phyloP scores from a whole-genome alignment of 192 early-diverging fungal genomes.

The Coemansia sp. region DNA sequence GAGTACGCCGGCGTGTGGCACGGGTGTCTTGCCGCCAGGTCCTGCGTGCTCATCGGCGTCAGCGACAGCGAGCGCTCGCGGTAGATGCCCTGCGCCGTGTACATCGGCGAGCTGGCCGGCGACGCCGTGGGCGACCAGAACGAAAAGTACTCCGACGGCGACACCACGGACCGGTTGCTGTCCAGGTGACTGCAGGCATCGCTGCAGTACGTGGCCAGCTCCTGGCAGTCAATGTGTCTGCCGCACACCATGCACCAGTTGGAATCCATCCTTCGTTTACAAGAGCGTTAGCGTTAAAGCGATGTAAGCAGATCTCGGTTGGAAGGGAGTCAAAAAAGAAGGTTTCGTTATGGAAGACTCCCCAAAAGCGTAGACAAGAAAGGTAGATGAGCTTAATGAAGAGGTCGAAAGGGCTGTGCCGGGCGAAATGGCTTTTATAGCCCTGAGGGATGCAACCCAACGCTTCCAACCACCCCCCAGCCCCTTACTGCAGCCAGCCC shows the following conservation, averaged over 20 bases:
- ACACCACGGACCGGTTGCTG: not conserved
- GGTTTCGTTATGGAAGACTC: not conserved
- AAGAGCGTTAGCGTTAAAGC: not conserved
- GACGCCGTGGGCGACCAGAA: constrained; percentile 22
- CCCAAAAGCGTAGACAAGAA: not conserved
- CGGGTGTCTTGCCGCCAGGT: constrained; percentile 37
- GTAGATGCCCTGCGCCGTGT: constrained; percentile 18
- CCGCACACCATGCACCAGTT: constrained; percentile 55
- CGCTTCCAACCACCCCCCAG: constrained; percentile 5
- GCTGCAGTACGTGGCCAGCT: constrained; percentile 48
- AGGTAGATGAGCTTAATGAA: not conserved
- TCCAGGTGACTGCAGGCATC: constrained; percentile 35
- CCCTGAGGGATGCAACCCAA: not conserved
- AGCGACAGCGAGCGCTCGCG: constrained; percentile 49
- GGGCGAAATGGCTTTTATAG: constrained; percentile 5
- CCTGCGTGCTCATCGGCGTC: constrained; percentile 42
- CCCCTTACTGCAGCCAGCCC: constrained; percentile 7
- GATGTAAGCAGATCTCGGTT: not conserved
- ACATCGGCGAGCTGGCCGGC: constrained; percentile 23
- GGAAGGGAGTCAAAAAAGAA: not conserved
- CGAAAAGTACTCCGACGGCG: constrained; percentile 32
- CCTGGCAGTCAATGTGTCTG: constrained; percentile 46
- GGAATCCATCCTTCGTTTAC: constrained; percentile 32
- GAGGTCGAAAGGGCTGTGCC: not conserved
- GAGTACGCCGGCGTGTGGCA: constrained; percentile 52